Conservation (phyloP, 352 stramenopile genomes). For the Globisporangium cederbergense region DNA sequence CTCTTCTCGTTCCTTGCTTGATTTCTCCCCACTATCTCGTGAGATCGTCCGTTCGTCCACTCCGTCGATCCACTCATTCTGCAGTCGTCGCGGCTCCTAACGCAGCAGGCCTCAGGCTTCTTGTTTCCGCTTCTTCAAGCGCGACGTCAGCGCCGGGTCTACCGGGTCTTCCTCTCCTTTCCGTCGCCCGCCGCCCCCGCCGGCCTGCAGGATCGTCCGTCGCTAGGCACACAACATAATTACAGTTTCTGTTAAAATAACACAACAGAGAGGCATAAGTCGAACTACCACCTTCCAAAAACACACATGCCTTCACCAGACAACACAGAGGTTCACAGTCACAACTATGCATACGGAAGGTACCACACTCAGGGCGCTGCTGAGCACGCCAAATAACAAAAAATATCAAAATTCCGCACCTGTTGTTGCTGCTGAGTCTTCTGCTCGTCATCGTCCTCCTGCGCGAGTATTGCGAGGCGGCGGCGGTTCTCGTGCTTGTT, state of each 20-base stretch:
- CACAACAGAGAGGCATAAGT: conserved; percentile 86
- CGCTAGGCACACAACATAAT: conserved; percentile 88
- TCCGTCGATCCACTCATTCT: background rate
- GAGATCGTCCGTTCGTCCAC: background rate
- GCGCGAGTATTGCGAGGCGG: conserved; percentile 75
- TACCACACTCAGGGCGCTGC: conserved; percentile 15
- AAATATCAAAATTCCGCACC: conserved; percentile 32
- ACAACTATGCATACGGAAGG: conserved; percentile 20
- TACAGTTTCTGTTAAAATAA: conserved; percentile 90
- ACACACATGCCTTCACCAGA: conserved; percentile 28
- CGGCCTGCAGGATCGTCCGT: conserved; percentile 51
- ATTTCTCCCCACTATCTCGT: background rate
- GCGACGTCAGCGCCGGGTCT: conserved; percentile 32
- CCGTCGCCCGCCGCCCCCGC: conserved; percentile 37
- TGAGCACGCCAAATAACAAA: conserved; percentile 14
- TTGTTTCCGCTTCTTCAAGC: conserved; percentile 81
- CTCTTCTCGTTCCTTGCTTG: conserved; percentile 13
- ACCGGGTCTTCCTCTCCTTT: conserved; percentile 62
- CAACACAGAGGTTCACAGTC: conserved; percentile 5
- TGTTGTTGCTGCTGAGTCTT: conserved; percentile 47
- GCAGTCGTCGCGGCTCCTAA: conserved; percentile 15
- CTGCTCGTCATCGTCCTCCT: conserved; percentile 78
- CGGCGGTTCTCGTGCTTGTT: conserved; percentile 83
- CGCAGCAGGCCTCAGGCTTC: conserved; percentile 32
- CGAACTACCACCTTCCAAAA: conserved; percentile 56